Evolutionary conservation across 495 filamentous ascomycete genomes (phyloP), one percentile per base, ranked within the genome.

Genomic region (Penicillium psychrofluorescens): DNA sequence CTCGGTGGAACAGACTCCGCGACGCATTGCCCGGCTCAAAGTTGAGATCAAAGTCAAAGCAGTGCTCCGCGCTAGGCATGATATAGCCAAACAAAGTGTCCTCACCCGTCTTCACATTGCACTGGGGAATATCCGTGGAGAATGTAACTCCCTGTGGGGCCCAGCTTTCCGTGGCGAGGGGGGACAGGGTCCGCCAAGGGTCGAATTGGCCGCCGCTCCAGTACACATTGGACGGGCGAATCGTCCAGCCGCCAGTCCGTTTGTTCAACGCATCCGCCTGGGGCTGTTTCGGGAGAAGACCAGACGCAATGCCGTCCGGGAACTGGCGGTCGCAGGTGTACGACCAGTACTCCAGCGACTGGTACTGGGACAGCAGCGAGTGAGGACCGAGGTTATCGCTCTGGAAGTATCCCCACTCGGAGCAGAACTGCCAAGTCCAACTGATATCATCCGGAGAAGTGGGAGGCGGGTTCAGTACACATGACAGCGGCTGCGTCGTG

Each of bases 371-470:
- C 27, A 78, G 61, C 9, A 83, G 56, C 9, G 71, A 67, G 44
- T 75, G 63, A 7, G 58, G 55, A 11, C 70, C 66, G 12, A 66
- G 55, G 44, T 81, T 81, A 46, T 72, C 68, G 46, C 64, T 66
- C 49, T 80, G 77, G 49, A 71, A 73, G 49, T 66, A 75, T 32
- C 78, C 79, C 64, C 68, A 80, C 54, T 81, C 71, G 9, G 74
- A 74, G 57, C 79, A 81, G 50, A 75, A 79, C 51, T 80, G 76
- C 77, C 77, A 83, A 7, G 59, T 71, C 79, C 79, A 83, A 40
- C 64, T 61, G 40, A 79, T 71, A 8, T 48, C 43, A 35, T 62
- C 57, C 0, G 71, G 53, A 13, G 72, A 65, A 12, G 50, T 50
- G 29, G 61, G 51, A 5, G 41, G 43, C n/a, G 60, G 52, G 28